A percentile compares a stretch with the other conserved stretches of the same genome.
These are phyloP conservation scores for Chlorella vulgaris DNA, from an alignment of 139 green algal species.

Conservation along the genomic window DNA sequence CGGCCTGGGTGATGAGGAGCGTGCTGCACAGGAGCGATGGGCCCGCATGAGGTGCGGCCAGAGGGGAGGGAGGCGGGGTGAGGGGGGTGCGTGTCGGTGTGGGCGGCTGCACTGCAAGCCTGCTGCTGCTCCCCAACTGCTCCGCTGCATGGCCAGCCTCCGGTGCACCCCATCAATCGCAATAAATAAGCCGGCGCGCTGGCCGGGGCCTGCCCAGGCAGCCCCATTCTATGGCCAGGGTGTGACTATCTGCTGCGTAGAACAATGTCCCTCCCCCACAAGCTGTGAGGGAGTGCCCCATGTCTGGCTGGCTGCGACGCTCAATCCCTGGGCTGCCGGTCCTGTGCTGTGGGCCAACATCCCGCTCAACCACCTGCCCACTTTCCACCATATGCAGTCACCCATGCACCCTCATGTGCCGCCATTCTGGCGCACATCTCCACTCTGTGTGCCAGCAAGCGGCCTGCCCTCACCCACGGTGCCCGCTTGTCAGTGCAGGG, in stretches of 20 bases:
- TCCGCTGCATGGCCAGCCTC: no score
- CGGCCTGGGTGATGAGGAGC: conserved; percentile 28
- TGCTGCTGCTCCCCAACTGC: no score
- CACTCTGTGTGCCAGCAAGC: no score
- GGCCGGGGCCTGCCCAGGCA: conserved; percentile 28
- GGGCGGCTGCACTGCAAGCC: no score
- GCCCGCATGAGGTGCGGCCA: conserved; percentile 52
- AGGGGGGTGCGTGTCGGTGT: no score
- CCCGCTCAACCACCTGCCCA: neutral
- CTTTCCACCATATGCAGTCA: neutral
- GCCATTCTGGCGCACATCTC: no score
- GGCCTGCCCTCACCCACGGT: no score
- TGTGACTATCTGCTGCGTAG: conserved; percentile 9
- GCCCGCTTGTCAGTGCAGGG: conserved; percentile 30
- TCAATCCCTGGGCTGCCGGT: conserved; percentile 9
- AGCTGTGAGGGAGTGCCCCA: neutral
- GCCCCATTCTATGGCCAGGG: conserved; percentile 32
- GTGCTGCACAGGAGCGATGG: conserved; percentile 53
- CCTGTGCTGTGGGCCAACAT: conserved; percentile 28
- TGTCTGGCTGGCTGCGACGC: conserved; percentile 30
- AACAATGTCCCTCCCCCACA: neutral
- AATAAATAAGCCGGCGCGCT: conserved; percentile 35
- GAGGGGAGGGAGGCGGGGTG: no score
- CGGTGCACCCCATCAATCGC: neutral
- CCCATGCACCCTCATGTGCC: no score